Base-by-base conservation (phyloP, 1,284 basidiomycete species). In the Schizopora paradoxa region DNA sequence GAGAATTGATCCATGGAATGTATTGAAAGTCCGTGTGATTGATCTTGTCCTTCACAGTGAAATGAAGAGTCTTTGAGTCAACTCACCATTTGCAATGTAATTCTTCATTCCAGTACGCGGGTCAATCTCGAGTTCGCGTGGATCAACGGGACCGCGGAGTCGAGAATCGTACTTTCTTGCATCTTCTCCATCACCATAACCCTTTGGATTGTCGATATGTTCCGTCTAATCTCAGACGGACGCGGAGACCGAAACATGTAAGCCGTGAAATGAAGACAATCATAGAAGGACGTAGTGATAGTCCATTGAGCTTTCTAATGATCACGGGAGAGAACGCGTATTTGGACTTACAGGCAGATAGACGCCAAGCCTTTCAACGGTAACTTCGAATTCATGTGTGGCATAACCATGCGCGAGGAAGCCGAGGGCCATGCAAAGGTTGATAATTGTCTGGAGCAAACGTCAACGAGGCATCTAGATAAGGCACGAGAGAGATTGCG, bases 41-140 rank as follows among this genome's bases (percentile, higher is more conserved):
- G n/a, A n/a, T n/a, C n/a, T n/a, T n/a, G n/a, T n/a, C n/a, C n/a
- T n/a, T n/a, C n/a, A n/a, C n/a, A n/a, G n/a, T n/a, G 10, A 39
- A 27, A 33, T 21, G 31, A 31, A 8, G 16, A n/a, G n/a, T n/a
- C n/a, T n/a, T n/a, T n/a, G n/a, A n/a, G n/a, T n/a, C n/a, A 22
- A 51, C 62, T 26, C 54, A 77, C 82, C 82, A 58, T 93, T 94
- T 1, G 90, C 89, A 49, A 96, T 93, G 62, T 95, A 97, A 59
- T 93, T 93, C 70, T 96, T 96, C 91, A 97, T 95, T 4, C 92
- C 93, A 0, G 86, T 90, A 7, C 74, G 70, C 1, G 79, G 79
- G 62, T 97, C 93, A 18, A 97, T 76, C 56, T 94, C 86, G 5
- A 96, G 72, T 61, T 97, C 93, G 34, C 76, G 67, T 0, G 86